Conservation (phyloP, 352 stramenopile genomes). For the Discostella stelligera region DNA sequence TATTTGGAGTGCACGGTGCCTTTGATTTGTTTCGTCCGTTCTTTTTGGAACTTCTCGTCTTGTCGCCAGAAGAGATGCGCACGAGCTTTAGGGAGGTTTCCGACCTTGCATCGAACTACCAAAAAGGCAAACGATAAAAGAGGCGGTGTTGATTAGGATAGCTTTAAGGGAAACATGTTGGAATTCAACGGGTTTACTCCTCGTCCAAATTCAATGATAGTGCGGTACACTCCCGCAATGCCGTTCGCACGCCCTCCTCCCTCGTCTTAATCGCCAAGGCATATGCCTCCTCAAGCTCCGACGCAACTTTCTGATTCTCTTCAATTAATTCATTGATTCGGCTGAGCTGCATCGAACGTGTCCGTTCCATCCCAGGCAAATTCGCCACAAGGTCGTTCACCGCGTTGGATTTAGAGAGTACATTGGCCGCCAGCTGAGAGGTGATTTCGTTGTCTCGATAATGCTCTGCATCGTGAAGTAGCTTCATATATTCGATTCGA, state of each 20-base stretch:
- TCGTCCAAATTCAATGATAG: slow-evolving; percentile 68
- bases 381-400: slow-evolving; percentile 67
- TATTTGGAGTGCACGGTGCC: slow-evolving; percentile 46
- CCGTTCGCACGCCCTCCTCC: slow-evolving; percentile 48
- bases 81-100: slow-evolving; percentile 28
- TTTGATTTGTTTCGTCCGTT: slow-evolving; percentile 46
- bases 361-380: slow-evolving; percentile 72
- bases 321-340: slow-evolving; percentile 66
- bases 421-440: slow-evolving; percentile 23
- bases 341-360: slow-evolving; percentile 63
- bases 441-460: slow-evolving; percentile 31
- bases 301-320: slow-evolving; percentile 49
- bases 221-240: slow-evolving; percentile 64
- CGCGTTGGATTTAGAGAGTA: slow-evolving; percentile 62
- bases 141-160: background rate
- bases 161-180: background rate
- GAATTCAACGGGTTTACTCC: slow-evolving; percentile 11
- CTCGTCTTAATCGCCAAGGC: slow-evolving; percentile 40
- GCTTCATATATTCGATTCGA: slow-evolving; percentile 35
- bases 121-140: slow-evolving; percentile 31
- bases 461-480: slow-evolving; percentile 35
- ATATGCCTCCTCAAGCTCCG: slow-evolving; percentile 59
- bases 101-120: slow-evolving; percentile 19
- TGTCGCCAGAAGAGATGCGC: slow-evolving; percentile 59
- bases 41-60: slow-evolving; percentile 59